Base-by-base conservation (phyloP, 305 asterid species). In the Coffea humblotiana region DNA sequence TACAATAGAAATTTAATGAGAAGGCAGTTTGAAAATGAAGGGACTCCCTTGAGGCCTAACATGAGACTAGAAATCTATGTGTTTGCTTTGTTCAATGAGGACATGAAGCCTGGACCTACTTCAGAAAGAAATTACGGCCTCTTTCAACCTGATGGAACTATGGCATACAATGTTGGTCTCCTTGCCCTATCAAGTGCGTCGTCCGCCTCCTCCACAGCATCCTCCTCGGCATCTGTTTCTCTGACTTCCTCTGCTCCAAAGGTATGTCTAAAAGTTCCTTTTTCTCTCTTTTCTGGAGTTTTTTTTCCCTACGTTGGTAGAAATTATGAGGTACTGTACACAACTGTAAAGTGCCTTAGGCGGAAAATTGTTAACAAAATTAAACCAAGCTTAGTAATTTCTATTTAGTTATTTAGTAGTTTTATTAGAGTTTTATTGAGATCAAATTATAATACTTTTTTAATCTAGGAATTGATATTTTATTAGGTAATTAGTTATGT, bases 41-140 rank as follows among this genome's bases (percentile, higher is more conserved):
- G 98, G 70, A 93, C 97, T 5, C 98, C 98, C 6, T 45, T 90
- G 80, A 84, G 96, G 88, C 97, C 97, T 0, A 85, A 77, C 1
- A 71, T 32, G 72, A 85, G 88, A 27, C 52, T 94, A 71, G 97
- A 94, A n/a, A 83, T 87, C 67, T 91, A 94, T 81, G 88, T 94
- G 32, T 94, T 94, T 72, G 98, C 97, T n/a, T 74, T 94, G 86
- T 94, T 93, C 27, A 94, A 94, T 27, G 98, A 94, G 83, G 96
- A 94, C 9, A 87, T 89, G 93, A 94, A 94, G 80, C 94, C 97
- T 60, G 98, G 98, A 71, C 97, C 96, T 49, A 89, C 94, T 21
- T 94, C 98, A 0, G 98, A 94, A 85, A 88, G 98, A 78, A 91
- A 94, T 64, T 94, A 90, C 79, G 98, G 98, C 13, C 75, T 94